These are phyloP conservation scores for Dillenia suffruticosa DNA, from an alignment of 164 flowering plant genomes.

Conservation along the genomic window DNA sequence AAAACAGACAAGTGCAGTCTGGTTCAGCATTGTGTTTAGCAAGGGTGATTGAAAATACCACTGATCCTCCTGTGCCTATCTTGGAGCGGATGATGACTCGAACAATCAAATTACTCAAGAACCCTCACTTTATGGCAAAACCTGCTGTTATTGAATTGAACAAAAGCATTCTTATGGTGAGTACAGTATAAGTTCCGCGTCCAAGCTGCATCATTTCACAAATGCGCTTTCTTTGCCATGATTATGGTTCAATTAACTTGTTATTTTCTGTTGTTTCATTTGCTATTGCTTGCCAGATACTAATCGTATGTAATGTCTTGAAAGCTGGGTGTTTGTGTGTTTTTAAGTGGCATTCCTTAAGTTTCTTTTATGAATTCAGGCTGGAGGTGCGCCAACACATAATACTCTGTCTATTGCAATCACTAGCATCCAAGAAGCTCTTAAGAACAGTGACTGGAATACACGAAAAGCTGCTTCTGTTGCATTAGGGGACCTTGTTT, in stretches of 20 bases:
- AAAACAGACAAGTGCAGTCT: slow-evolving; percentile 67
- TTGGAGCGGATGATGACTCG: slow-evolving; percentile 66
- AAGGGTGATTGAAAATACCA: slow-evolving; percentile 54
- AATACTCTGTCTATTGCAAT: slow-evolving; percentile 53
- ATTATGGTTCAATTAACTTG: not conserved
- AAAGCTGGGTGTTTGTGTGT: not conserved
- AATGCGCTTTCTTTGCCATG: not conserved
- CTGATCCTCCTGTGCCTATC: slow-evolving; percentile 50
- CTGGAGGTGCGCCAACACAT: slow-evolving; percentile 74
- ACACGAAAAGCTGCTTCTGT: slow-evolving; percentile 88
- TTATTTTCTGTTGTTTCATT: not conserved
- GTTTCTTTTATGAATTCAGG: slow-evolving; percentile 37
- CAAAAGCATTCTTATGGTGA: slow-evolving; percentile 76
- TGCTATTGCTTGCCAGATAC: not conserved
- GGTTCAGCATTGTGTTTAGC: slow-evolving; percentile 89
- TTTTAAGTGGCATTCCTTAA: not conserved
- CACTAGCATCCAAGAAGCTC: slow-evolving; percentile 69
- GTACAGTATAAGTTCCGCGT: not conserved
- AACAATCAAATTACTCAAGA: slow-evolving; percentile 68
- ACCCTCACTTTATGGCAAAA: slow-evolving; percentile 81
- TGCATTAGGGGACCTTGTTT: slow-evolving; percentile 66
- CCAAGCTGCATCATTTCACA: not conserved
- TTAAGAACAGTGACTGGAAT: slow-evolving; percentile 81
- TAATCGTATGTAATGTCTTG: not conserved
- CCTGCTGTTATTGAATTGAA: slow-evolving; percentile 78